phyloP scores from a whole-genome alignment of 345 rosid species.

The Trapa bicornis region DNA sequence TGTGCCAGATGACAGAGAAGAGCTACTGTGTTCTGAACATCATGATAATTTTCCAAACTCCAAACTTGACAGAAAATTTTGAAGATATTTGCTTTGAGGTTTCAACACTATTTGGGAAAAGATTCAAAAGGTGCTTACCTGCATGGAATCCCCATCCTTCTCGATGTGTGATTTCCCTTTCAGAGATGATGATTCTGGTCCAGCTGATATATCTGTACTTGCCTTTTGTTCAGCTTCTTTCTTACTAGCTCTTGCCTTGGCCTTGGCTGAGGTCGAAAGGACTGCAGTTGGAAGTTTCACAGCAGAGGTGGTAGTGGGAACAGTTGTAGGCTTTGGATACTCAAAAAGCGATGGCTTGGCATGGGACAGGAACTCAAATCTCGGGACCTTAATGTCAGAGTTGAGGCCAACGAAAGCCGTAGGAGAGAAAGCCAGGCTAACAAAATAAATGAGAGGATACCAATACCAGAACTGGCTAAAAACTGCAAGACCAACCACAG shows the following conservation, averaged over 20 bases:
- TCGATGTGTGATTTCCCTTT: conserved; percentile 69
- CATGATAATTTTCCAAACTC: background rate
- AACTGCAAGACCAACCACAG: conserved; percentile 94
- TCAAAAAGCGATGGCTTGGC: conserved; percentile 92
- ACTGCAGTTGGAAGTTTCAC: conserved; percentile 95
- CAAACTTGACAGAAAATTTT: background rate
- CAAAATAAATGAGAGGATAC: conserved; percentile 94
- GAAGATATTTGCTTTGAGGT: background rate
- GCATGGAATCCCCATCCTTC: conserved; percentile 92
- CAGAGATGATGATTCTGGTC: conserved; percentile 33
- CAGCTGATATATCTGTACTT: conserved; percentile 52
- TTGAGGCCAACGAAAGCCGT: conserved; percentile 90
- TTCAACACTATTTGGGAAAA: background rate
- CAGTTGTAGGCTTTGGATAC: conserved; percentile 89
- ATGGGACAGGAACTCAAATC: conserved; percentile 81
- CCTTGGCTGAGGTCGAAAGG: conserved; percentile 92
- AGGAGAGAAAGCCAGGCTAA: conserved; percentile 89
- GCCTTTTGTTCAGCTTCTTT: conserved; percentile 95
- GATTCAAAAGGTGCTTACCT: conserved; percentile 28
- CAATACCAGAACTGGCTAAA: conserved; percentile 99
- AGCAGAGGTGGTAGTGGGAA: conserved; percentile 66
- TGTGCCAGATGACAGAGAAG: background rate
- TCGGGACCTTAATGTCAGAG: conserved; percentile 89
- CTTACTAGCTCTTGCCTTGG: conserved; percentile 85
- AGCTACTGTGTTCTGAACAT: background rate